phyloP scores from a whole-genome alignment of 352 stramenopile species.

The Pythium grandisporangium region DNA sequence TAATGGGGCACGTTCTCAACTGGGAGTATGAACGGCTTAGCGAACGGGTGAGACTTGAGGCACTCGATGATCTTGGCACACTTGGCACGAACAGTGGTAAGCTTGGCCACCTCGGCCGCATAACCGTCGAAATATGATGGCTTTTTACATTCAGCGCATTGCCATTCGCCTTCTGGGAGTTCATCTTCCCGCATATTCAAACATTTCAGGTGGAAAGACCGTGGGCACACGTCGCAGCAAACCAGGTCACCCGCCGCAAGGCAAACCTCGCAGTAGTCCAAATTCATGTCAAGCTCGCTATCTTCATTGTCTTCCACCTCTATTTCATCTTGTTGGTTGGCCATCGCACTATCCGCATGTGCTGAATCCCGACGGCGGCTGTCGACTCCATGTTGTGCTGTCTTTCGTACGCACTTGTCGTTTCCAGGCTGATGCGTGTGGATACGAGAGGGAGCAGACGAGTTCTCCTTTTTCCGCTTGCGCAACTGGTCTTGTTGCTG shows the following conservation, averaged over 20 bases:
- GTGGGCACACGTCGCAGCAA: constrained; percentile 88
- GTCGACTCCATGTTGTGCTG: constrained; percentile 6
- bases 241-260: constrained; percentile 73
- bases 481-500: neutral
- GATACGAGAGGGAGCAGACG: neutral
- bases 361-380: too few relatives aligned
- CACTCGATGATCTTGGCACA: constrained; percentile 61
- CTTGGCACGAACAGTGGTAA: constrained; percentile 48
- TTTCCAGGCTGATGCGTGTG: too few relatives aligned
- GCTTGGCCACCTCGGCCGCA: constrained; percentile 26
- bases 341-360: too few relatives aligned
- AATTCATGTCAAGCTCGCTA: constrained; percentile 66
- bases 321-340: neutral
- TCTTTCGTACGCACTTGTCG: too few relatives aligned
- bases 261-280: constrained; percentile 85
- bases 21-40: constrained; percentile 64
- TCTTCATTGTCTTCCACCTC: constrained; percentile 16
- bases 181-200: constrained; percentile 61
- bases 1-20: constrained; percentile 77
- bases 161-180: constrained; percentile 72
- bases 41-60: constrained; percentile 66
- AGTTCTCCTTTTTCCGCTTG: constrained; percentile 6
- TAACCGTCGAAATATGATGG: constrained; percentile 57
- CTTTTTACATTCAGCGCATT: constrained; percentile 69
- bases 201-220: constrained; percentile 88